These are phyloP conservation scores for Talaromyces ruber DNA, from an alignment of 495 filamentous ascomycete species.

Conservation along the genomic window DNA sequence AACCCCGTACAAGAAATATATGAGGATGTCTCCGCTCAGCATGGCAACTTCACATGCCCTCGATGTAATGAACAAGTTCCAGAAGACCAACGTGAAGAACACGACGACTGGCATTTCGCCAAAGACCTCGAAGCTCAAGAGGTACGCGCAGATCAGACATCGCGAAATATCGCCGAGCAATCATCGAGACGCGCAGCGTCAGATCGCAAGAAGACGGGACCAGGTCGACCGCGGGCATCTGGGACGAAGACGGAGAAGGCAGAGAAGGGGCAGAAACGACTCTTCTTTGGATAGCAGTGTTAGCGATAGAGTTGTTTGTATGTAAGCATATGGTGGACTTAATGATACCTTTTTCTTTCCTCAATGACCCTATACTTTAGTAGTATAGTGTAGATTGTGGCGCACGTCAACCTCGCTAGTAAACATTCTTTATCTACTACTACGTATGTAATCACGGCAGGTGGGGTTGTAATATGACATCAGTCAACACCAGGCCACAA, in stretches of 20 bases:
- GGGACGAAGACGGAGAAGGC: conserved; percentile 56
- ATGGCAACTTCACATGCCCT: conserved; percentile 47
- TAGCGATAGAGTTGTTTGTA: not conserved
- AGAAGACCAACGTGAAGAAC: conserved; percentile 56
- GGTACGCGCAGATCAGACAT: conserved; percentile 21
- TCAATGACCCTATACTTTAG: too few species aligned
- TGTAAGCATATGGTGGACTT: conserved; percentile 3
- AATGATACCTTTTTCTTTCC: not conserved
- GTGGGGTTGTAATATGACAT: not conserved
- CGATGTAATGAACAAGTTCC: conserved; percentile 55
- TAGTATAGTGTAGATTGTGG: not conserved
- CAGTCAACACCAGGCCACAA: not conserved
- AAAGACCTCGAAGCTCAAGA: conserved; percentile 69
- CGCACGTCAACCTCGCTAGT: not conserved
- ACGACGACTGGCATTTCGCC: conserved; percentile 95
- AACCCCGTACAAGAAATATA: not conserved
- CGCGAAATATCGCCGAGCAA: conserved; percentile 15
- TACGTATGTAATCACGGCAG: not conserved
- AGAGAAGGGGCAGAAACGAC: conserved; percentile 69
- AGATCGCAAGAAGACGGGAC: conserved; percentile 2
- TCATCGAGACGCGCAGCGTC: conserved; percentile 11
- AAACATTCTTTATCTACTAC: not conserved
- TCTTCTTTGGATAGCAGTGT: conserved; percentile 51
- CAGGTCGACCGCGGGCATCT: conserved; percentile 17
- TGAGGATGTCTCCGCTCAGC: not conserved